Conservation (phyloP, 495 filamentous ascomycete species). For the Neurospora sp. region DNA sequence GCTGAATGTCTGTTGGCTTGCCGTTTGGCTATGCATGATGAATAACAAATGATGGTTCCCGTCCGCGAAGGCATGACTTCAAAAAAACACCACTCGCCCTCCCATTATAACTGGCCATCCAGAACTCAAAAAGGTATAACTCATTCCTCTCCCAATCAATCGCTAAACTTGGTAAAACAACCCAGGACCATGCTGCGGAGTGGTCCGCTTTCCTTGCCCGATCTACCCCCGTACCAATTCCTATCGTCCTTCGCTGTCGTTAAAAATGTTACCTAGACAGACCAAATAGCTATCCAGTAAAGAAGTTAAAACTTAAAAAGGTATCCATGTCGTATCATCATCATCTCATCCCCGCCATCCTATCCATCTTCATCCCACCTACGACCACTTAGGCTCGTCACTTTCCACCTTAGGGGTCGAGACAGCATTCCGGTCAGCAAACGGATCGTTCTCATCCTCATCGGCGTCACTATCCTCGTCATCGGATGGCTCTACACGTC, state of each 20-base stretch:
- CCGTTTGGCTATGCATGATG: too few relatives aligned
- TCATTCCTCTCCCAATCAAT: neutral
- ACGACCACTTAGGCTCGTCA: constrained; percentile 6
- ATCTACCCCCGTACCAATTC: neutral
- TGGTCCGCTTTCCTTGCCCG: neutral
- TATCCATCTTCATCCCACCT: neutral
- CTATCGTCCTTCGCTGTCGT: neutral
- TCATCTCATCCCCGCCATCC: neutral
- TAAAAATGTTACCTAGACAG: neutral
- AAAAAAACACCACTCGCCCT: too few relatives aligned
- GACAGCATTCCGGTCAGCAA: constrained; percentile 61
- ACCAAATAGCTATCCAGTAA: neutral
- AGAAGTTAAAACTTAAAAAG: neutral
- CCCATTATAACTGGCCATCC: neutral
- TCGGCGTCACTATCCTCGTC: constrained; percentile 35
- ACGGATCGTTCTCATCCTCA: constrained; percentile 62
- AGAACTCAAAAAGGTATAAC: neutral
- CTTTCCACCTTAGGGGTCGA: constrained; percentile 8
- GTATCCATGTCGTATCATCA: neutral
- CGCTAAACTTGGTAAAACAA: neutral
- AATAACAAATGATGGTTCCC: neutral
- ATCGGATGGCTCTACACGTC: constrained; percentile 11
- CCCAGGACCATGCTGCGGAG: neutral
- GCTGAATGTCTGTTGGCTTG: too few relatives aligned
- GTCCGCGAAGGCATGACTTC: neutral